Conservation (phyloP, 441 rosid species). For the Cnidoscolus chayamansa region DNA sequence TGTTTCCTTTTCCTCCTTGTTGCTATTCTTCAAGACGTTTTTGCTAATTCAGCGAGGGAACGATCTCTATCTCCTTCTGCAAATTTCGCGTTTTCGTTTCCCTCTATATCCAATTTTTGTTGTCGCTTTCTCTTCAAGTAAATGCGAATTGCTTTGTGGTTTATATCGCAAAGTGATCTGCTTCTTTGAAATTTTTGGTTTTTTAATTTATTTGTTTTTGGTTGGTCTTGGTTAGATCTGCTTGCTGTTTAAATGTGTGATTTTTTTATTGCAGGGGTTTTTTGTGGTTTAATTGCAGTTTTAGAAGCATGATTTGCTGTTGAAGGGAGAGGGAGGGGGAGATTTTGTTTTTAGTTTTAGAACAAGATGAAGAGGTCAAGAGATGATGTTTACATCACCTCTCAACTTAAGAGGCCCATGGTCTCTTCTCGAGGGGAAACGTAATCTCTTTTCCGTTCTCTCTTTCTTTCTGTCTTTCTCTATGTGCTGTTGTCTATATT, state of each 20-base stretch:
- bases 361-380: slow-evolving; percentile 74
- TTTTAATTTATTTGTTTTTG: slow-evolving; percentile 3
- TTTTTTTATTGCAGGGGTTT: slow-evolving; percentile 27
- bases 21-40: background rate
- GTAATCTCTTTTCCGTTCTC: slow-evolving; percentile 38
- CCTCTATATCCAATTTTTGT: background rate
- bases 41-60: slow-evolving; percentile 1
- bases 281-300: slow-evolving; percentile 28
- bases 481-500: background rate
- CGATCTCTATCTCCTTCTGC: background rate
- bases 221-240: slow-evolving; percentile 46
- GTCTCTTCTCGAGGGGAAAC: slow-evolving; percentile 66
- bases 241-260: slow-evolving; percentile 18
- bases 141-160: slow-evolving; percentile 12
- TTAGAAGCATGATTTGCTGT: slow-evolving; percentile 35
- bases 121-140: slow-evolving; percentile 21
- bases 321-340: slow-evolving; percentile 21
- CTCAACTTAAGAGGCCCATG: slow-evolving; percentile 61
- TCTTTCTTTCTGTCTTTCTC: slow-evolving; percentile 7
- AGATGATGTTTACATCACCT: slow-evolving; percentile 53
- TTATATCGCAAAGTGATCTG: slow-evolving; percentile 1
- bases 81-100: background rate
- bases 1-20: background rate
- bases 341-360: background rate
- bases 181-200: background rate